A percentile compares a stretch with the other conserved stretches of the same genome.
These are phyloP conservation scores for Piedraia hortae DNA, from an alignment of 2,329 filamentous ascomycete genomes.

Conservation along the genomic window DNA sequence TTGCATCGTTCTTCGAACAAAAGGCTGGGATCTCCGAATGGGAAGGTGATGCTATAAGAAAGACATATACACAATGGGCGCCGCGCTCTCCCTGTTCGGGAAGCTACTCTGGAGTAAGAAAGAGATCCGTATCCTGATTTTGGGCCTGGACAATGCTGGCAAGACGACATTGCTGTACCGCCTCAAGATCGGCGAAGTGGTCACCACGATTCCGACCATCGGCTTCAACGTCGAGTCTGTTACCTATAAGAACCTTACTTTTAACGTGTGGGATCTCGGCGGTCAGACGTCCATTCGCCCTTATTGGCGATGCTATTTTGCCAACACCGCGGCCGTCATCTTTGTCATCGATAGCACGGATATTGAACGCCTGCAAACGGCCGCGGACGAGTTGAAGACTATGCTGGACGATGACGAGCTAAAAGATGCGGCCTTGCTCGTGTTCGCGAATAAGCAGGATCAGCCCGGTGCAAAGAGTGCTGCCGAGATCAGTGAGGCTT, in stretches of 20 bases:
- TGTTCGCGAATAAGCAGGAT: conserved; percentile 98
- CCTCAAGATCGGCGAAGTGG: conserved; percentile 89
- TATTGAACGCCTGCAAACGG: conserved; percentile 79
- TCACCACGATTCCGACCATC: conserved; percentile 96
- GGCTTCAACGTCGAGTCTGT: conserved; percentile 98
- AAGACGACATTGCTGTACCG: conserved; percentile 94
- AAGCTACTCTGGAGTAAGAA: conserved; percentile 78
- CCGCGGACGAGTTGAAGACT: conserved; percentile 68
- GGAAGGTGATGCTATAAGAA: too few relatives aligned
- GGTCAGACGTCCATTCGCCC: conserved; percentile 96
- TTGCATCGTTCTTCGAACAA: too few relatives aligned
- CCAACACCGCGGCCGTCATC: conserved; percentile 91
- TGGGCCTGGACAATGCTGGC: conserved; percentile 69
- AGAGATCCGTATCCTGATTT: conserved; percentile 66
- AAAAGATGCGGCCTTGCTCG: conserved; percentile 67
- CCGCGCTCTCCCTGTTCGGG: conserved; percentile 29
- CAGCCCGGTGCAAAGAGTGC: conserved; percentile 90
- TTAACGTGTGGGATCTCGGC: conserved; percentile 96
- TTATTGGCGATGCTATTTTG: conserved; percentile 98
- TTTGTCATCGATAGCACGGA: conserved; percentile 98
- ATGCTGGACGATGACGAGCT: conserved; percentile 97
- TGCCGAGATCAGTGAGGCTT: conserved; percentile 81
- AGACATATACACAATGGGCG: conserved; percentile 29
- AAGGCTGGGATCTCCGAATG: too few relatives aligned
- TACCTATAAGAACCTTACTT: conserved; percentile 92